Base-by-base conservation (phyloP, 129 eudicot genomes). In the Calendula officinalis region DNA sequence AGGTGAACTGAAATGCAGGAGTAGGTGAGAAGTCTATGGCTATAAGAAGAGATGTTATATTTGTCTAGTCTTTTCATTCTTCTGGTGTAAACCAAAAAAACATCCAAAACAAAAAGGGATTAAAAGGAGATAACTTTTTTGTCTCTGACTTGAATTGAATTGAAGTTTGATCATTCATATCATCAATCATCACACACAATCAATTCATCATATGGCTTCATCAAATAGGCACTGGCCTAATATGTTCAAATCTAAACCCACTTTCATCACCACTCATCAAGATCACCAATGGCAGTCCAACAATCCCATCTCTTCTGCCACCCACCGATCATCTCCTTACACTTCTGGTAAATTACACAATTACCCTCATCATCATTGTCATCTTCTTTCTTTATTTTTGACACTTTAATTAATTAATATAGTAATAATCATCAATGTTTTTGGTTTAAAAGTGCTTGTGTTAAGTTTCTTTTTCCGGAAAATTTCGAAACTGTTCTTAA, bases 171-270 rank as follows among this genome's bases (percentile, higher is more conserved):
- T 74, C 54, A 64, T 65, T 66, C 78, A n/a, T n/a, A 65, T 15
- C 78, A 56, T 66, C 79, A 59, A 67, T 67, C 79, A 66, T 40
- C 68, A 27, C 32, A 55, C 68, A 60, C 32, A 60, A 27, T 70
- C 57, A 64, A 51, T 39, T 45, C 48, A 39, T 6, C 69, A 59
- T 49, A 87, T 88, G 96, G 83, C 82, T 62, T 92, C 98, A 52
- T 92, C 96, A 56, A 92, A 92, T 76, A 81, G 89, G 60, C 95
- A 92, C 87, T 92, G 99, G 99, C 99, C 99, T 47, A 92, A 96
- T 59, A 81, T 92, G 96, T 92, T 92, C 82, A 92, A 86, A 67
- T 88, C 99, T 58, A 88, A 88, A 56, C 87, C 97, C 70, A 72
- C 68, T 66, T 69, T 56, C 79, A 56, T 56, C 79, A 56, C 75